A percentile compares a stretch with the other conserved stretches of the same genome.
These are phyloP conservation scores for Oryza glumipatula DNA, from an alignment of 176 grass and related monocot genomes.

Conservation along the genomic window DNA sequence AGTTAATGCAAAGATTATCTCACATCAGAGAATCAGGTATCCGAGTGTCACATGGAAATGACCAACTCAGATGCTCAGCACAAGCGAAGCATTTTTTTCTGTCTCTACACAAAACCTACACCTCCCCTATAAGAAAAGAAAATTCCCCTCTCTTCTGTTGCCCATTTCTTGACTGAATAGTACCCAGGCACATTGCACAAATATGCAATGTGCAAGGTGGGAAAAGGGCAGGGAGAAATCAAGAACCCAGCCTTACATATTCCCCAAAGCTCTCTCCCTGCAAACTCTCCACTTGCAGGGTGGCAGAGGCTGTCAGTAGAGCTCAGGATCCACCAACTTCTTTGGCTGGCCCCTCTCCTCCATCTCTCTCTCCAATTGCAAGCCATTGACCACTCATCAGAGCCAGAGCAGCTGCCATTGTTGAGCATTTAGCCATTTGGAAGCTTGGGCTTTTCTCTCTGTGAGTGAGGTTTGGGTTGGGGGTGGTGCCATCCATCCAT, in stretches of 20 bases:
- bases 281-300: conserved; percentile 53
- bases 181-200: neutral
- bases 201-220: neutral
- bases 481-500: conserved; percentile 34
- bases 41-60: conserved; percentile 44
- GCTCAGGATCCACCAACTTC: conserved; percentile 62
- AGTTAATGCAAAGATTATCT: neutral
- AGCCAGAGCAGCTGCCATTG: conserved; percentile 14
- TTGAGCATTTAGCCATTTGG: conserved; percentile 47
- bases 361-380: neutral
- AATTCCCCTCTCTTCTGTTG: conserved; percentile 21
- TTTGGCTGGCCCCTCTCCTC: conserved; percentile 3
- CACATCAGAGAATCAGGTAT: conserved; percentile 20
- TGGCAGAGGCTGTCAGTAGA: conserved; percentile 42
- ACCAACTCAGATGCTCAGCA: conserved; percentile 43
- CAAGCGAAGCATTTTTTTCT: conserved; percentile 18
- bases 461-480: conserved; percentile 7
- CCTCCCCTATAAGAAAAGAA: neutral
- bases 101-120: neutral
- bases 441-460: conserved; percentile 53
- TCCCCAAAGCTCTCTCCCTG: conserved; percentile 29
- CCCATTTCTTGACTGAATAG: conserved; percentile 21
- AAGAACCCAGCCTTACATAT: conserved; percentile 41
- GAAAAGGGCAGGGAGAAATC: conserved; percentile 14
- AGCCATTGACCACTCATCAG: conserved; percentile 52